A percentile compares a stretch with the other conserved stretches of the same genome.
Evolutionary conservation across 2,329 filamentous ascomycete species (phyloP).

Genomic region (Penicillium griseofulvum): DNA sequence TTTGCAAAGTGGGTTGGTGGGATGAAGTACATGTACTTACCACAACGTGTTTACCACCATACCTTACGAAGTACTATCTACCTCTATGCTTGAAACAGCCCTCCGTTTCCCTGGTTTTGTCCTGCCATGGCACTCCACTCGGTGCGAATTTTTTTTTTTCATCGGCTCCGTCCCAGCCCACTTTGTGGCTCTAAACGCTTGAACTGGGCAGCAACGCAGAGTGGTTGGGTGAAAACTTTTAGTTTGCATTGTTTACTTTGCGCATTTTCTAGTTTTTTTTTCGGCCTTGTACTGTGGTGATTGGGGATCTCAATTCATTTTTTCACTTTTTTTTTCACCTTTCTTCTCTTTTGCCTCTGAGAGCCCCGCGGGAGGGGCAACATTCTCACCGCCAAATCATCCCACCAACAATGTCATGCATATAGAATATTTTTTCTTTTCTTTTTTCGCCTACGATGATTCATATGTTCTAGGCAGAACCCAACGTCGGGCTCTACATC

Average conservation of each 20-base stretch:
- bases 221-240: slow-evolving; percentile 15
- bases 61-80: slow-evolving; percentile 7
- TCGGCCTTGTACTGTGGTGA: not conserved
- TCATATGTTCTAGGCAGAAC: not conserved
- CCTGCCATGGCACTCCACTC: slow-evolving; percentile 24
- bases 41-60: not conserved
- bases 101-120: slow-evolving; percentile 29
- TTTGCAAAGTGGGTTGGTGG: slow-evolving; percentile 30
- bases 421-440: not conserved
- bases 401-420: slow-evolving; percentile 18
- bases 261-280: slow-evolving; percentile 2
- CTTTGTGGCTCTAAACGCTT: slow-evolving; percentile 11
- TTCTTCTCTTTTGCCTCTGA: not conserved
- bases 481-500: slow-evolving; percentile 1
- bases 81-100: slow-evolving; percentile 5
- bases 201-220: slow-evolving; percentile 42
- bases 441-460: not conserved
- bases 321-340: not conserved
- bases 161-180: slow-evolving; percentile 17
- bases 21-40: slow-evolving; percentile 8
- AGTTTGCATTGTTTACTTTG: slow-evolving; percentile 15
- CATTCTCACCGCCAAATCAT: slow-evolving; percentile 22
- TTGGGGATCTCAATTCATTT: not conserved
- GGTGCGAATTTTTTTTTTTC: slow-evolving; percentile 26
- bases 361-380: slow-evolving; percentile 21